phyloP scores from a whole-genome alignment of 257 asterid species.

The Avicennia marina region DNA sequence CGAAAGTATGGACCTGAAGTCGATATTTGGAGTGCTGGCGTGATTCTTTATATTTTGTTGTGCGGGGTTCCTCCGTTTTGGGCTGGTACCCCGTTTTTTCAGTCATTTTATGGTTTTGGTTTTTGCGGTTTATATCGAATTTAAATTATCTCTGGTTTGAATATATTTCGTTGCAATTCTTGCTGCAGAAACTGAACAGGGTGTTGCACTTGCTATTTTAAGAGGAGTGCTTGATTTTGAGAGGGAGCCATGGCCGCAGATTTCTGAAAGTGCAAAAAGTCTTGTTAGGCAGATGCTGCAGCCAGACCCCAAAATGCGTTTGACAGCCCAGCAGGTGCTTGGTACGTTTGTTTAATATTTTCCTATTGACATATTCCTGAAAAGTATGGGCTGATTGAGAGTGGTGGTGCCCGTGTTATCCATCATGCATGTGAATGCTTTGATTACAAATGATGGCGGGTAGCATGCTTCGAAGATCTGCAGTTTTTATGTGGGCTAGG shows the following conservation, averaged over 20 bases:
- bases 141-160: slow-evolving; percentile 6
- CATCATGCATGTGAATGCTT: no score
- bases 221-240: slow-evolving; percentile 80
- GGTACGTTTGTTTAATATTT: slow-evolving; percentile 57
- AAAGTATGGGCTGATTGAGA: no score
- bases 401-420: no score
- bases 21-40: slow-evolving; percentile 96
- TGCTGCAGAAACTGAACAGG: slow-evolving; percentile 82
- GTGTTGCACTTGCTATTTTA: slow-evolving; percentile 85
- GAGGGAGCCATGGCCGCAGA: slow-evolving; percentile 97
- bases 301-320: slow-evolving; percentile 72
- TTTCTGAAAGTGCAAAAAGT: slow-evolving; percentile 76
- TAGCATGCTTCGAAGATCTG: no score
- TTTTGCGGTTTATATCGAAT: no score
- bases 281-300: slow-evolving; percentile 88
- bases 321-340: slow-evolving; percentile 91
- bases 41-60: slow-evolving; percentile 78
- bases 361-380: no score
- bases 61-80: slow-evolving; percentile 99
- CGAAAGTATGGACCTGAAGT: slow-evolving; percentile 87
- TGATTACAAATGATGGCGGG: no score
- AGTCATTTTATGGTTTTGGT: not conserved
- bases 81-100: slow-evolving; percentile 57
- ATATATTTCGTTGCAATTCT: slow-evolving; percentile 1
- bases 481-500: no score